A percentile compares a stretch with the other conserved stretches of the same genome.
phyloP scores from a whole-genome alignment of 2,329 filamentous ascomycete species.

The Fusarium denticulatum region DNA sequence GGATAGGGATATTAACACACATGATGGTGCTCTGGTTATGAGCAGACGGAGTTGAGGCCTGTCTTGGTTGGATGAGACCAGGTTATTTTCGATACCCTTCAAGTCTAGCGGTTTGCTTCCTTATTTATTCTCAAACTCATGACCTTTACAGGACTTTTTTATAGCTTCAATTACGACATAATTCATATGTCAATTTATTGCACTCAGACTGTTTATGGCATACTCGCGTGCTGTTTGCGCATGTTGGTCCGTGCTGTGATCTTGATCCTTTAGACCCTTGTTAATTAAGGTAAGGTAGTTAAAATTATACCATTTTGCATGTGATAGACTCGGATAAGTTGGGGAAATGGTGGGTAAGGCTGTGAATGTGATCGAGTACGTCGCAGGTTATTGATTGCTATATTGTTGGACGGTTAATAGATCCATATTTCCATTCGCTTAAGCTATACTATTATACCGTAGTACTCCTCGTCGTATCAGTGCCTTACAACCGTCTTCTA shows the following conservation, averaged over 20 bases:
- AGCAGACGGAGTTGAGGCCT: conserved; percentile 38
- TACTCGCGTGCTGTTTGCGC: background rate
- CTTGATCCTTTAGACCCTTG: background rate
- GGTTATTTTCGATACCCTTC: conserved; percentile 45
- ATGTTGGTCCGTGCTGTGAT: conserved; percentile 11
- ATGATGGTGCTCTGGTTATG: conserved; percentile 35
- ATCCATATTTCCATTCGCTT: background rate
- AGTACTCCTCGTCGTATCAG: background rate
- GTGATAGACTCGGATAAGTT: background rate
- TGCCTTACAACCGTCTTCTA: background rate
- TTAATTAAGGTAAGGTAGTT: background rate
- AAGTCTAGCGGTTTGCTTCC: conserved; percentile 31
- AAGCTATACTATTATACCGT: too few species aligned
- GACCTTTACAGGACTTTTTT: background rate
- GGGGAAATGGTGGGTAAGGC: background rate
- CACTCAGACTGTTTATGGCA: background rate
- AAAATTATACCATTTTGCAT: conserved; percentile 12
- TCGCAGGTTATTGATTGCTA: background rate
- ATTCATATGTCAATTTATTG: background rate
- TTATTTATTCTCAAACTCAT: conserved; percentile 1
- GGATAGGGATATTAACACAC: conserved; percentile 12
- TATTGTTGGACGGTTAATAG: background rate
- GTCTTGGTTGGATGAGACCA: conserved; percentile 40
- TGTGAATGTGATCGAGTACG: background rate
- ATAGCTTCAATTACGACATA: background rate